Evolutionary conservation across 495 filamentous ascomycete species (phyloP).

Genomic region (Lentithecium fluviatile): DNA sequence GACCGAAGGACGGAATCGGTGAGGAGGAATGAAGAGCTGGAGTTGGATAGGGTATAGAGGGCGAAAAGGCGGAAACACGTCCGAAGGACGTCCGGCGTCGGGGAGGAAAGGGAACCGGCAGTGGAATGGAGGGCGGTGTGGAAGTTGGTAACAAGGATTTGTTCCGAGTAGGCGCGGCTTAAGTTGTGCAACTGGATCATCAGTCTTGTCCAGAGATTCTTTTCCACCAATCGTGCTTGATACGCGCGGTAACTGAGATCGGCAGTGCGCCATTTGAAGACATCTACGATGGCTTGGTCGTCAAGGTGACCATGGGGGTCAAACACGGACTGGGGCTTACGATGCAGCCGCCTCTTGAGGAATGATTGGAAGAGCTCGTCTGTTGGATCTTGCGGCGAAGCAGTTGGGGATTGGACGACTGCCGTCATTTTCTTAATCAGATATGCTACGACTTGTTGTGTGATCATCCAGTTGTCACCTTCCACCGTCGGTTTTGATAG

Average conservation of each 20-base stretch:
- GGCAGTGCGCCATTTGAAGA: no score
- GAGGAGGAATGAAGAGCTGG: no score
- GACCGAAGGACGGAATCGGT: no score
- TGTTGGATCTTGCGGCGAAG: constrained; percentile 36
- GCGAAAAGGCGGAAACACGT: no score
- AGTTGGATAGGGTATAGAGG: no score
- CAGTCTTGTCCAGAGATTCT: constrained; percentile 50
- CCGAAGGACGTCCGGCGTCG: no score
- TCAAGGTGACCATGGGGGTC: constrained; percentile 47
- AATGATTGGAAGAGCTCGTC: constrained; percentile 38
- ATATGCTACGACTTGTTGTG: constrained; percentile 51
- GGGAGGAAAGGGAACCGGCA: no score
- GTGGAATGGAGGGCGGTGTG: constrained; percentile 37
- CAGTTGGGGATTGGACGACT: constrained; percentile 38
- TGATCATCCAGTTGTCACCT: constrained; percentile 58
- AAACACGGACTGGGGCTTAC: constrained; percentile 20
- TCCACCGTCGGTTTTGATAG: constrained; percentile 53
- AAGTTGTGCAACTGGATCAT: constrained; percentile 50
- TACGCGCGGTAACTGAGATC: no score
- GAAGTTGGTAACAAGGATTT: constrained; percentile 49
- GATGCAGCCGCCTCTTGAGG: constrained; percentile 25
- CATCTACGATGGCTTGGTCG: no score
- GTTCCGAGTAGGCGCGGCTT: constrained; percentile 51
- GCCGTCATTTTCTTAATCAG: constrained; percentile 51
- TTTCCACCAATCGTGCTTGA: constrained; percentile 46